phyloP scores from a whole-genome alignment of 176 grass and related monocot genomes.

The sorghum (Sorghum bicolor) region DNA sequence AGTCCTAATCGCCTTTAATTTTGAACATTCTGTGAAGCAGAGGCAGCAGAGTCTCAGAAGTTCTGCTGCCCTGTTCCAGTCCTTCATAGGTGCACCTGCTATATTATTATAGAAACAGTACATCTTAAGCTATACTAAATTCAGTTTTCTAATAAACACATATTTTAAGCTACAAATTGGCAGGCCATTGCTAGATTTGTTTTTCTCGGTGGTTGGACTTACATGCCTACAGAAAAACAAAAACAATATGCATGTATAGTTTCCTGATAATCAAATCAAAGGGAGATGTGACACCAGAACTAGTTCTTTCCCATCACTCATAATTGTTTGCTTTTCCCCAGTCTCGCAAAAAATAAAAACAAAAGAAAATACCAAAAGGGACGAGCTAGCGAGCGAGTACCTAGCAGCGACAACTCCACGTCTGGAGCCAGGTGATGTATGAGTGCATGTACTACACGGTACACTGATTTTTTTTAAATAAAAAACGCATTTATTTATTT shows the following conservation, averaged over 20 bases:
- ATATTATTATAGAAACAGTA: slow-evolving; percentile 1
- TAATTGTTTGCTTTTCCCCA: slow-evolving; percentile 23
- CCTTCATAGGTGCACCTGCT: background rate
- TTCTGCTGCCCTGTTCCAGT: slow-evolving; percentile 30
- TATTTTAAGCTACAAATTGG: slow-evolving; percentile 2
- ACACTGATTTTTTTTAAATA: background rate
- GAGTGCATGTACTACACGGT: slow-evolving; percentile 25
- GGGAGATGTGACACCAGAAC: slow-evolving; percentile 31
- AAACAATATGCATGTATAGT: background rate
- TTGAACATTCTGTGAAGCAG: slow-evolving; percentile 13
- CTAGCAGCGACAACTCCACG: slow-evolving; percentile 33
- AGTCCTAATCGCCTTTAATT: slow-evolving; percentile 6
- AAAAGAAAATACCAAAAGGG: background rate
- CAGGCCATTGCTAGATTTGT: slow-evolving; percentile 8
- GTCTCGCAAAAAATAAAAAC: background rate
- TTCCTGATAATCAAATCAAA: slow-evolving; percentile 19
- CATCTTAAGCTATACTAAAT: background rate
- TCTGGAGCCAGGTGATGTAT: slow-evolving; percentile 42
- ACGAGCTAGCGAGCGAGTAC: background rate
- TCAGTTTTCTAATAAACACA: background rate
- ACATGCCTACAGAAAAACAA: slow-evolving; percentile 14
- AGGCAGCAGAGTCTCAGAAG: slow-evolving; percentile 35
- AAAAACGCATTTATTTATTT: background rate
- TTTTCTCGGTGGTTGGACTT: slow-evolving; percentile 25
- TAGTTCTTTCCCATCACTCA: slow-evolving; percentile 31